phyloP scores from a whole-genome alignment of 2,329 filamentous ascomycete species.

The Colletotrichum salicis region DNA sequence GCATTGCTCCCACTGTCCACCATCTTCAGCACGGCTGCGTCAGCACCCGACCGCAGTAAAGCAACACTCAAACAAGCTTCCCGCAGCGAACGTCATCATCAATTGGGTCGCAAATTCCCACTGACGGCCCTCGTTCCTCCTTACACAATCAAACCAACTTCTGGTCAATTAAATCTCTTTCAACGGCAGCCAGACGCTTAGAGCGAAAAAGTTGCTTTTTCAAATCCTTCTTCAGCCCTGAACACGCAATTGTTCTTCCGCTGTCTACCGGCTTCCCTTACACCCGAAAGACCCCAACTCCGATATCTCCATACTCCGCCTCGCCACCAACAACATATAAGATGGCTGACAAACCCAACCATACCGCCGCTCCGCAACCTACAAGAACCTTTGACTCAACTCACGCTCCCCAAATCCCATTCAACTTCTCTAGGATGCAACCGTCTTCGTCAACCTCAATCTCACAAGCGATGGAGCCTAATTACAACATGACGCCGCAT shows the following conservation, averaged over 20 bases:
- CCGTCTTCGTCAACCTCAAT: constrained; percentile 31
- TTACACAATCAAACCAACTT: constrained; percentile 16
- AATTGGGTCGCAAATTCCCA: constrained; percentile 19
- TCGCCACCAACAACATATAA: constrained; percentile 32
- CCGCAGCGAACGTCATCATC: constrained; percentile 27
- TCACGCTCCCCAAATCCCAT: background rate
- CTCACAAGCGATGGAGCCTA: constrained; percentile 41
- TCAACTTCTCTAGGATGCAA: constrained; percentile 20
- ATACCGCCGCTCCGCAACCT: constrained; percentile 38
- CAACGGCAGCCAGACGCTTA: background rate
- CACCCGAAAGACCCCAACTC: constrained; percentile 30
- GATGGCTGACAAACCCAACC: constrained; percentile 37
- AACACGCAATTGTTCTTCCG: background rate
- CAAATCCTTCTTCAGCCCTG: background rate
- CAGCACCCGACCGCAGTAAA: constrained; percentile 23
- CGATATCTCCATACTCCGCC: constrained; percentile 34
- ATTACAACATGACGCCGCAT: constrained; percentile 14
- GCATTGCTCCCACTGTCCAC: constrained; percentile 19
- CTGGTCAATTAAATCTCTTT: constrained; percentile 6
- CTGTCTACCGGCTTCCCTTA: constrained; percentile 24
- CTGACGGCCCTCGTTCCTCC: constrained; percentile 10
- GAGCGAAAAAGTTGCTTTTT: background rate
- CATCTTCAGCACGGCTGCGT: constrained; percentile 1
- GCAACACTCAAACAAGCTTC: constrained; percentile 13
- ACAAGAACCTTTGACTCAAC: constrained; percentile 45